Evolutionary conservation across 2,329 filamentous ascomycete species (phyloP), one percentile per base, ranked within the genome.

Genomic region (Didymella exigua): DNA sequence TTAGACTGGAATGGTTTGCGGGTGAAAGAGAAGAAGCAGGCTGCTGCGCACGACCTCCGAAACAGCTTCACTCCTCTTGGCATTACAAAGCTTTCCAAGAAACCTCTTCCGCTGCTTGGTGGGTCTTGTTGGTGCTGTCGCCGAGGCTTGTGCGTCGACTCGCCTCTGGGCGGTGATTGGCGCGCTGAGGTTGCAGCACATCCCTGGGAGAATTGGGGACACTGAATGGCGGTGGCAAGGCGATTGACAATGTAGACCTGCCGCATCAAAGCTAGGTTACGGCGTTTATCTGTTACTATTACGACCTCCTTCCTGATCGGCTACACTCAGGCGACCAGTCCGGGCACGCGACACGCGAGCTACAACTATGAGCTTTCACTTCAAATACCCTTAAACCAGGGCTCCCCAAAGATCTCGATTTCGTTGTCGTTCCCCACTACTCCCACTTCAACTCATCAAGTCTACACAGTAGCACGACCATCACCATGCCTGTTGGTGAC

Each of bases 401-500:
- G 19, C 49, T 54, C 49, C 42, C 46, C 52, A 55, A 55, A 48
- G 26, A 27, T 58, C 45, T 59, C 56, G 48, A 60, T 18, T 51
- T 59, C 57, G 54, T 61, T 58, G 48, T 62, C 48, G 52, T 49
- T 51, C 43, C 49, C 47, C 44, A 54, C 46, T 50, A 48, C 47
- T 40, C 31, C 29, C 33, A 33, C 38, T 21, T 48, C 51, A 46
- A 45, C 41, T 38, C 50, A 52, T 40, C 38, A 43, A 47, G 44
- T 50, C 55, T 40, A 49, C 37, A 26, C 46, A 50, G 37, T 40
- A 55, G 51, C 51, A 47, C 58, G 49, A 54, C 51, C 65, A 70
- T 51, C 58, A 42, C 29, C 34, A 69, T 69, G 66, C 62, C 68
- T 63, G 49, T 63, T 49, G 60, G 60, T 53, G 63, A 68, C 59